A percentile compares a stretch with the other conserved stretches of the same genome.
phyloP scores from a whole-genome alignment of 2,329 filamentous ascomycete species.

The Dactylellina leptospora region DNA sequence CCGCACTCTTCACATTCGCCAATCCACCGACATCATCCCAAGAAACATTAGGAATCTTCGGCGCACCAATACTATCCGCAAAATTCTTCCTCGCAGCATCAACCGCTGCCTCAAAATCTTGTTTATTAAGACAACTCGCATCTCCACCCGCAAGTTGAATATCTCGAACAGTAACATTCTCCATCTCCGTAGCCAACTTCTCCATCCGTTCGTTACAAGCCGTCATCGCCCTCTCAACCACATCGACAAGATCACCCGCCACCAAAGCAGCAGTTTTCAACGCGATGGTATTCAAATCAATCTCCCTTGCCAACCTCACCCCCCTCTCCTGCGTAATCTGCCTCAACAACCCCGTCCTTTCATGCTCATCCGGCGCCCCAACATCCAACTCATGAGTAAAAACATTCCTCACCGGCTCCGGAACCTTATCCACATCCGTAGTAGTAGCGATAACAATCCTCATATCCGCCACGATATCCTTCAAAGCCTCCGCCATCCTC shows the following conservation, averaged over 20 bases:
- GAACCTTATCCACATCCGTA: slow-evolving; percentile 92
- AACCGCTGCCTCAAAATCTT: slow-evolving; percentile 90
- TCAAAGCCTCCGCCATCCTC: slow-evolving; percentile 82
- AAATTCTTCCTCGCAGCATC: slow-evolving; percentile 98
- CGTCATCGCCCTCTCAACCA: slow-evolving; percentile 86
- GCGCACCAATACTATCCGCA: slow-evolving; percentile 93
- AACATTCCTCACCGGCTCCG: slow-evolving; percentile 80
- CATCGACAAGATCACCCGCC: slow-evolving; percentile 90
- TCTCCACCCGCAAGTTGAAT: slow-evolving; percentile 88
- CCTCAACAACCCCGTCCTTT: slow-evolving; percentile 85
- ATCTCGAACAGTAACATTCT: slow-evolving; percentile 74
- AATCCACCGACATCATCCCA: slow-evolving; percentile 97
- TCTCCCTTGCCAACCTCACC: slow-evolving; percentile 79
- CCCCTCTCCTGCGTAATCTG: slow-evolving; percentile 79
- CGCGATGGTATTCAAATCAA: slow-evolving; percentile 84
- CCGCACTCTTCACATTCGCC: slow-evolving; percentile 93
- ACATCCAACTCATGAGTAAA: slow-evolving; percentile 98
- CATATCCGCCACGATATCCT: slow-evolving; percentile 80
- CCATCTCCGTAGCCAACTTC: slow-evolving; percentile 68
- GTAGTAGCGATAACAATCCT: slow-evolving; percentile 91
- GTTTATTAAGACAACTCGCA: slow-evolving; percentile 78
- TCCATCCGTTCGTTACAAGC: slow-evolving; percentile 80
- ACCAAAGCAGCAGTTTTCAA: slow-evolving; percentile 96
- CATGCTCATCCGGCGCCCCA: slow-evolving; percentile 87
- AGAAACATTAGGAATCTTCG: slow-evolving; percentile 95